Evolutionary conservation across 495 filamentous ascomycete species (phyloP), one percentile per base, ranked within the genome.

Genomic region (Trichocladium antarcticum): DNA sequence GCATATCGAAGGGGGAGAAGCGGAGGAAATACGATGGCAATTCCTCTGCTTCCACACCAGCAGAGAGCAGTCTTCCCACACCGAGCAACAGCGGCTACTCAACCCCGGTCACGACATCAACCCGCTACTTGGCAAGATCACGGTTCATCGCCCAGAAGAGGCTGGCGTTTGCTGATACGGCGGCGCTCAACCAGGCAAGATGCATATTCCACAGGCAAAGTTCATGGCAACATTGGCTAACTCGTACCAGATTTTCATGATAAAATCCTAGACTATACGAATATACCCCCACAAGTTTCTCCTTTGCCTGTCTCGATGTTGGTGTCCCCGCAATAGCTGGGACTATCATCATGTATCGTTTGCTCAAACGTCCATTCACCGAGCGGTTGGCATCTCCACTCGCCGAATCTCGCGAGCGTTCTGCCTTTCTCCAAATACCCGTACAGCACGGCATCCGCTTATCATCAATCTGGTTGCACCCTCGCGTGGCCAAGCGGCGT

Each of bases 101-200:
- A 22, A 65, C 67, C 7, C 64, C 71, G 41, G 67, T 58, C 16
- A 27, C 75, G 31, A 66, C 68, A 16, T 70, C 70, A 27, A 75
- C 70, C 20, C 74, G 83, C 43, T 80, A 84, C 58, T 68, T 78
- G 37, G 76, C 84, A 43, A 71, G 87, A 54, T 71, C 78, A 43
- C 73, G 83, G 39, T 81, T 85, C 57, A 89, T 90, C 57, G 80
- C 78, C 34, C 83, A 87, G 56, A 93, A 93, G 68, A 80, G 75
- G 59, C 75, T 77, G 70, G 84, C 85, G 3, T 72, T 81, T 37
- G 70, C 83, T 65, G 82, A 90, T 61, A 69, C 73, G 31, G 77
- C 78, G 56, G 83, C 85, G 6, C 65, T 90, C 43, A 87, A 87
- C 52, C 83, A 90, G 77, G 85, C 86, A 65, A 64, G 66, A 60